phyloP scores from a whole-genome alignment of 2,329 filamentous ascomycete genomes.

The Paraphoma chrysanthemicola region DNA sequence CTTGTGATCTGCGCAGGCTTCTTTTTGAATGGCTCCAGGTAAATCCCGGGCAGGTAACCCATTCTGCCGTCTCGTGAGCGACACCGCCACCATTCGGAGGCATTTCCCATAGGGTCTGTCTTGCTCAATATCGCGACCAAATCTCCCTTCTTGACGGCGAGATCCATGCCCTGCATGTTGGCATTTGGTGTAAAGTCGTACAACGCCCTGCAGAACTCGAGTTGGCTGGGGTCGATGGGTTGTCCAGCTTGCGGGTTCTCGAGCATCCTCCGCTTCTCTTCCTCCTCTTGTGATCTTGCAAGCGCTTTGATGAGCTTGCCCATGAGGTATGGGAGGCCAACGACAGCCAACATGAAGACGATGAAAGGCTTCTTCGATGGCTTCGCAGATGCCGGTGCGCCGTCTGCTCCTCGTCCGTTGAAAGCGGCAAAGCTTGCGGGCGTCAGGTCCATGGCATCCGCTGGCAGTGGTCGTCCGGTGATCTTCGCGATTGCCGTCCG shows the following conservation, averaged over 20 bases:
- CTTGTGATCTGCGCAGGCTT: conserved; percentile 56
- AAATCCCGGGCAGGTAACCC: conserved; percentile 90
- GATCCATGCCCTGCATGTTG: conserved; percentile 75
- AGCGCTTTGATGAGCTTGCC: conserved; percentile 90
- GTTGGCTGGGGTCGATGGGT: conserved; percentile 82
- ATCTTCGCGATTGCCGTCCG: conserved; percentile 89
- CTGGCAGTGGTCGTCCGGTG: conserved; percentile 88
- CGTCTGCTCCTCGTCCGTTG: conserved; percentile 74
- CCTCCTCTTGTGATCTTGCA: conserved; percentile 83
- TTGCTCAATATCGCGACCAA: conserved; percentile 94
- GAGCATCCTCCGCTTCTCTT: conserved; percentile 68
- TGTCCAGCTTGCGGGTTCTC: conserved; percentile 55
- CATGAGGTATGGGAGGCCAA: conserved; percentile 96
- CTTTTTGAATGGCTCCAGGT: conserved; percentile 77
- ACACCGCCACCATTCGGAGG: conserved; percentile 97
- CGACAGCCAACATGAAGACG: conserved; percentile 93
- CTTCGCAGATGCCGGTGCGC: conserved; percentile 68
- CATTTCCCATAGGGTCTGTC: conserved; percentile 87
- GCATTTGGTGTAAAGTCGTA: conserved; percentile 92
- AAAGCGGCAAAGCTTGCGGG: conserved; percentile 92
- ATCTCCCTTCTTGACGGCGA: conserved; percentile 93
- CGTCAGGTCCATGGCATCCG: conserved; percentile 84
- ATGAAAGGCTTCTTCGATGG: conserved; percentile 95
- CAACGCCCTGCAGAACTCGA: conserved; percentile 93
- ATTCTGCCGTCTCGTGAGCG: conserved; percentile 86